Evolutionary conservation across 352 stramenopile genomes (phyloP), one percentile per base, ranked within the genome.

Genomic region (Phytophthora citricola): DNA sequence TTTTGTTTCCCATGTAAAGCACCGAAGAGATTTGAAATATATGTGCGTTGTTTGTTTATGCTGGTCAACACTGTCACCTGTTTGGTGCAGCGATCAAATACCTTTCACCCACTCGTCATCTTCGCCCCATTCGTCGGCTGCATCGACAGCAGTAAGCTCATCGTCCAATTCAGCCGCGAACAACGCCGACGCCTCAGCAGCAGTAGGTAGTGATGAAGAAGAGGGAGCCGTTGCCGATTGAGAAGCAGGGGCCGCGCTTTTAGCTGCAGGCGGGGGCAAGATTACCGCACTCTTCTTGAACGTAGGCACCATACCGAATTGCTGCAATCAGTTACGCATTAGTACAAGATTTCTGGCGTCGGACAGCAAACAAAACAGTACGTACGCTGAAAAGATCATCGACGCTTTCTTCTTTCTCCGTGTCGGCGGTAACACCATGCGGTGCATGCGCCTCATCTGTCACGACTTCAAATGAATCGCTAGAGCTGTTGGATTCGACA

Each of bases 301-400:
- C 39, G 72, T 90, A 22, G 84, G 82, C 24, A 93, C 84, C 82
- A 94, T 91, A 5, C 83, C 84, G 58, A 94, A 94, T 91, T 94
- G 83, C 86, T 94, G 59, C 40, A 71, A 63, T 14, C 17, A 67
- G 38, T n/a, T 43, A 43, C n/a, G 38, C 38, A 43, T 43, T 43
- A 43, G 38, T 43, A 43, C n/a, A 43, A 43, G n/a, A 22, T 43
- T 20, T 22, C 38, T 43, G 15, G 31, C 36, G 17, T 43, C 36
- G 7, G 36, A 43, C 38, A 43, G 38, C 36, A 49, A 48, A 10
- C 22, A 65, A 32, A 43, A 22, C 38, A 43, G 38, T 43, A 87
- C 82, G 62, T 89, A 94, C 86, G 51, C 83, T 94, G 62, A 94
- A 94, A 38, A 94, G 70, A 49, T 94, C 84, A 40, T 92, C 79